These are phyloP conservation scores for Vigna radiata DNA, from an alignment of 306 rosid species.

Conservation along the genomic window DNA sequence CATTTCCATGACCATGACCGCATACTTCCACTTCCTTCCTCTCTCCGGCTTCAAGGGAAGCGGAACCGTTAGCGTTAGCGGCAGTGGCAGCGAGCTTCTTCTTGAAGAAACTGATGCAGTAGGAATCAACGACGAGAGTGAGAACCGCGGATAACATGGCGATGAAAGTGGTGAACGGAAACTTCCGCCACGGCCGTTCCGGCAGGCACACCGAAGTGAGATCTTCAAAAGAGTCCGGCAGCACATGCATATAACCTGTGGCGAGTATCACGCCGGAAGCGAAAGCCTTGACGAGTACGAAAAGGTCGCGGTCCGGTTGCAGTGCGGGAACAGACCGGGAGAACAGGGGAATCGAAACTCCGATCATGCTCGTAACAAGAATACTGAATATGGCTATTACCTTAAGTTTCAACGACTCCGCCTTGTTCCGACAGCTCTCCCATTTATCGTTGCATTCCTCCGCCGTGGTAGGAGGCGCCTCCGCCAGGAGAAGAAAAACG, in stretches of 20 bases:
- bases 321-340: conserved; percentile 54
- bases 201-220: conserved; percentile 65
- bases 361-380: conserved; percentile 55
- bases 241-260: conserved; percentile 78
- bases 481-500: background rate
- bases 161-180: conserved; percentile 66
- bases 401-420: conserved; percentile 49
- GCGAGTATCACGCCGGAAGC: conserved; percentile 78
- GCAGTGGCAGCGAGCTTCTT: background rate
- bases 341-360: conserved; percentile 53
- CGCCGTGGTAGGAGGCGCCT: background rate
- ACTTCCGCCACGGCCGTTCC: conserved; percentile 58
- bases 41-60: background rate
- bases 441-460: conserved; percentile 35
- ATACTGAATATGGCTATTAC: conserved; percentile 59
- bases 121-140: conserved; percentile 68
- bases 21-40: background rate
- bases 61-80: too few relatives aligned
- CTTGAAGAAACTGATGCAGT: conserved; percentile 51
- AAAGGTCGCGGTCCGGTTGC: conserved; percentile 52
- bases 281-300: conserved; percentile 63
- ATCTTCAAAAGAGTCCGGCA: conserved; percentile 62
- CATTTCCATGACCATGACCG: conserved; percentile 19
- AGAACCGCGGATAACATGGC: conserved; percentile 69
- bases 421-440: conserved; percentile 52